These are phyloP conservation scores for Zymoseptoria tritici DNA, from an alignment of 2,329 filamentous ascomycete species.

Conservation along the genomic window DNA sequence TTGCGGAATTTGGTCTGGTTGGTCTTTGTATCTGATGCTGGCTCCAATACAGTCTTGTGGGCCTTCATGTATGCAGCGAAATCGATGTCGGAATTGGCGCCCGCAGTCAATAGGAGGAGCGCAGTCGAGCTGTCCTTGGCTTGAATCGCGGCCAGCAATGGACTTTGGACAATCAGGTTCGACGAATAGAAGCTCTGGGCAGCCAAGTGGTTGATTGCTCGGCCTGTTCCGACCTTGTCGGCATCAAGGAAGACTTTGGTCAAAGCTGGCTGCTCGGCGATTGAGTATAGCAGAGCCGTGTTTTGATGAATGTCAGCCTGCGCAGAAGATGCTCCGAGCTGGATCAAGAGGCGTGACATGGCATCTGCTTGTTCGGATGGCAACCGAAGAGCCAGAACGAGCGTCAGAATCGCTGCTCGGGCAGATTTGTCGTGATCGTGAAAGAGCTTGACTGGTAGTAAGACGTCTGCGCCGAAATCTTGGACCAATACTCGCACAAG, in stretches of 20 bases:
- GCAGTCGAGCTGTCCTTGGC: constrained; percentile 48
- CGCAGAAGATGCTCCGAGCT: constrained; percentile 62
- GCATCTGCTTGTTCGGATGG: constrained; percentile 54
- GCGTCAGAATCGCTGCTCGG: constrained; percentile 57
- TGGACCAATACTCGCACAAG: constrained; percentile 61
- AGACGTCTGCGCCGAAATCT: constrained; percentile 67
- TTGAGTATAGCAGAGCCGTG: constrained; percentile 60
- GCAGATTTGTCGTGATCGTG: constrained; percentile 42
- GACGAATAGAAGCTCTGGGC: constrained; percentile 32
- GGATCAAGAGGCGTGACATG: constrained; percentile 59
- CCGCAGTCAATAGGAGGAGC: constrained; percentile 55
- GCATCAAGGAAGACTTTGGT: constrained; percentile 41
- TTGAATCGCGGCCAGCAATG: constrained; percentile 54
- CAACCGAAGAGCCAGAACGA: constrained; percentile 60
- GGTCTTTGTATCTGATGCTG: constrained; percentile 34
- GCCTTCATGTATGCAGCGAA: constrained; percentile 59
- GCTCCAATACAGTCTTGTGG: constrained; percentile 39
- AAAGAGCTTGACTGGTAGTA: constrained; percentile 65
- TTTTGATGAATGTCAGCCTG: constrained; percentile 61
- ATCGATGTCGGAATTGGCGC: constrained; percentile 53
- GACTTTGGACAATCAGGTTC: constrained; percentile 34
- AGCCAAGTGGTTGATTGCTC: constrained; percentile 59
- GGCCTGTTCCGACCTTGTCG: constrained; percentile 54
- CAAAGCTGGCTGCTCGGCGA: constrained; percentile 45
- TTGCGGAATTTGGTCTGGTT: constrained; percentile 46